Percentiles rank a stretch among this genome's conserved stretches.
Conservation (phyloP, 441 rosid species). For the Syzygium malaccense region DNA sequence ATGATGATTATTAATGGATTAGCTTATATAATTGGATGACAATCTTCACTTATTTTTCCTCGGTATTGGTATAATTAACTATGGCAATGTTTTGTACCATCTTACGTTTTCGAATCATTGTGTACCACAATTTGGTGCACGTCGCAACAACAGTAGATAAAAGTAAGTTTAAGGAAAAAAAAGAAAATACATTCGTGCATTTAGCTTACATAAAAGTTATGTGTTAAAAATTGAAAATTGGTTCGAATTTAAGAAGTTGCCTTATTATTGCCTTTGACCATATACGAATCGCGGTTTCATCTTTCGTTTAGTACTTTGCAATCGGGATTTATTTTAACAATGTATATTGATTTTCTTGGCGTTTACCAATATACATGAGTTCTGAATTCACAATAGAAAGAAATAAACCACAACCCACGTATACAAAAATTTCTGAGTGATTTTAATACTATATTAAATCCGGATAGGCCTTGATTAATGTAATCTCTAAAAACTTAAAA, state of each 20-base stretch:
- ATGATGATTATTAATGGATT: background rate
- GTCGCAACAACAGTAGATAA: background rate
- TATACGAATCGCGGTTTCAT: background rate
- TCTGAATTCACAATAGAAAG: background rate
- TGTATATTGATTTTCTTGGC: background rate
- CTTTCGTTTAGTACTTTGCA: background rate
- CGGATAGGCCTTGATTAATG: background rate
- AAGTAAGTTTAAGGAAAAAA: background rate
- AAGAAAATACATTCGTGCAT: background rate
- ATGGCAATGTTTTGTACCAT: background rate
- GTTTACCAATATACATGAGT: background rate
- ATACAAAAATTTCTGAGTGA: background rate
- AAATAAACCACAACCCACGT: background rate
- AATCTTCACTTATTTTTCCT: background rate
- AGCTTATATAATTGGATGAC: background rate
- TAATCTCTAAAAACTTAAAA: background rate
- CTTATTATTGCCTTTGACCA: background rate
- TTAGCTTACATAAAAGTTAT: background rate
- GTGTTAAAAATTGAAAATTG: background rate
- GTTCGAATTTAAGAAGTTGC: background rate
- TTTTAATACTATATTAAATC: background rate
- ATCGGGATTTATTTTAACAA: background rate
- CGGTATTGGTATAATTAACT: background rate
- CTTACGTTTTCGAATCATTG: background rate
- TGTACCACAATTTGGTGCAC: background rate